These are phyloP conservation scores for Piper longum DNA, from an alignment of 164 flowering plant genomes.

Conservation along the genomic window DNA sequence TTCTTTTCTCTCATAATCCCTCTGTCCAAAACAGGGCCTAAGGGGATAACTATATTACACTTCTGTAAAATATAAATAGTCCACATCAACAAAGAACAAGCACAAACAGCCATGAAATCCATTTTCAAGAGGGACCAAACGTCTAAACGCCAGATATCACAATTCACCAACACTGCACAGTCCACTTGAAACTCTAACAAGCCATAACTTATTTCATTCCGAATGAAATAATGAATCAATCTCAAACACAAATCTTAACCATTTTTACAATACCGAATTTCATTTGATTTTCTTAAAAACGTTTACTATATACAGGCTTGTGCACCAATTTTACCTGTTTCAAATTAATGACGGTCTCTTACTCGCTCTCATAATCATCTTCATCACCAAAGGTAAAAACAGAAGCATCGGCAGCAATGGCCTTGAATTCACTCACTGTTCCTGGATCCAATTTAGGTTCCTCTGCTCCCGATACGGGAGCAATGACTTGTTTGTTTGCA, in stretches of 20 bases:
- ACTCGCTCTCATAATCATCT: constrained; percentile 83
- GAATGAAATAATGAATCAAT: not conserved
- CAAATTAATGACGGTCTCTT: not conserved
- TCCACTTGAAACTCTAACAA: too few relatives aligned
- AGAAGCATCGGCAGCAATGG: constrained; percentile 97
- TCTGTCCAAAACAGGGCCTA: too few relatives aligned
- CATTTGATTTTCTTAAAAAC: not conserved
- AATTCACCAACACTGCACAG: too few relatives aligned
- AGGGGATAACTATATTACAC: too few relatives aligned
- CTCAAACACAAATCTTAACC: not conserved
- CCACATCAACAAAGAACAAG: too few relatives aligned
- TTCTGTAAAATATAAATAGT: too few relatives aligned
- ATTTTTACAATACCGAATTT: not conserved
- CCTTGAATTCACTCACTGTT: constrained; percentile 46
- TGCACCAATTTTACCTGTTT: not conserved
- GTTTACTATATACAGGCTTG: constrained; percentile 5
- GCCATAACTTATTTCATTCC: too few relatives aligned
- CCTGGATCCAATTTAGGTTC: constrained; percentile 19
- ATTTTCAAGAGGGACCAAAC: too few relatives aligned
- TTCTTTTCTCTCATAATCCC: too few relatives aligned
- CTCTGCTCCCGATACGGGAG: constrained; percentile 11
- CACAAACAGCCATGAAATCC: too few relatives aligned
- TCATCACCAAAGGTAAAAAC: constrained; percentile 91
- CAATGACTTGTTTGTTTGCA: constrained; percentile 6
- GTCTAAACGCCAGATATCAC: too few relatives aligned